Conservation (phyloP, 2,329 filamentous ascomycete species). For the Colletotrichum filicis region DNA sequence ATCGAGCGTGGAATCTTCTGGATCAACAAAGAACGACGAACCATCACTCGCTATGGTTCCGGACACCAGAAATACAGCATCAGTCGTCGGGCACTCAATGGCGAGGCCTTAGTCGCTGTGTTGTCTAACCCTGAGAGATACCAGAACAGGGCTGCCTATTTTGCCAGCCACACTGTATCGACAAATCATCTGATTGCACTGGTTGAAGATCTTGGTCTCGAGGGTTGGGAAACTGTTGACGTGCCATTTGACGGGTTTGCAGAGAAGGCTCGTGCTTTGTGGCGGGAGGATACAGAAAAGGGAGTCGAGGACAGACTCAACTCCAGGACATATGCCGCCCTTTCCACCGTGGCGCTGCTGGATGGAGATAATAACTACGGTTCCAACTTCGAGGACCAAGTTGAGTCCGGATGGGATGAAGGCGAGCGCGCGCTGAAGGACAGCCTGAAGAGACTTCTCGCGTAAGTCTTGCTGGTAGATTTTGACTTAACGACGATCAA, state of each 20-base stretch:
- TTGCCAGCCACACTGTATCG: constrained; percentile 24
- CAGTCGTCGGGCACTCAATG: constrained; percentile 16
- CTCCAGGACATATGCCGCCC: constrained; percentile 24
- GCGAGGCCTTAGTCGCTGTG: constrained; percentile 30
- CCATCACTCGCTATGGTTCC: constrained; percentile 31
- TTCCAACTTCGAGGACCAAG: constrained; percentile 21
- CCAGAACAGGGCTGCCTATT: constrained; percentile 9
- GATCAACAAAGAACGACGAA: constrained; percentile 27
- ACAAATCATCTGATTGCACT: constrained; percentile 24
- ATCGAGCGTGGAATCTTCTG: constrained; percentile 37
- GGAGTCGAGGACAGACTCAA: constrained; percentile 22
- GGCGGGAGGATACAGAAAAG: constrained; percentile 18
- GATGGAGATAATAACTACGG: constrained; percentile 34
- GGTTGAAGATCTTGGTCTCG: not conserved
- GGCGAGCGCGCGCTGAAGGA: not conserved
- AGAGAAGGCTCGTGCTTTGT: constrained; percentile 3
- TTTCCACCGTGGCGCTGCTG: constrained; percentile 30
- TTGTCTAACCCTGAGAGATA: constrained; percentile 3
- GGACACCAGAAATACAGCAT: constrained; percentile 24
- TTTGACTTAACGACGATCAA: accelerated
- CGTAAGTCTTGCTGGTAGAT: not conserved
- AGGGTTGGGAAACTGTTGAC: not conserved
- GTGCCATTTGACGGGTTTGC: not conserved
- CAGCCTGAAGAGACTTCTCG: not conserved
- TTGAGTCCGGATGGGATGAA: constrained; percentile 29